Percentiles rank a stretch among this genome's conserved stretches.
Evolutionary conservation across 495 filamentous ascomycete species (phyloP).

Genomic region (Aspergillus incahuasiensis): DNA sequence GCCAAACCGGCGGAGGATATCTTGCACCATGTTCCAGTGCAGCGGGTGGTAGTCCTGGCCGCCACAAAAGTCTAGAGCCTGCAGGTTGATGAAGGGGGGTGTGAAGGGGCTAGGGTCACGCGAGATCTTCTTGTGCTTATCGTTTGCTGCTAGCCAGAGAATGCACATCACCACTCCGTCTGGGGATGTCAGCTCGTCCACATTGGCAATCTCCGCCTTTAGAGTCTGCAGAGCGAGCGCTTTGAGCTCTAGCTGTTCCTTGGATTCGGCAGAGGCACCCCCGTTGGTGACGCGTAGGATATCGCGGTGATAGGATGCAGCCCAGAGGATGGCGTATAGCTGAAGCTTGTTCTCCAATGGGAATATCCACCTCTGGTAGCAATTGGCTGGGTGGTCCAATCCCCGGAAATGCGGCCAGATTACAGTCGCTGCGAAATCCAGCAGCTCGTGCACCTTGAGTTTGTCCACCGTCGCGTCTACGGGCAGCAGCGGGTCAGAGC

Average conservation of each 20-base stretch:
- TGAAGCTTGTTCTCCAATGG: not conserved
- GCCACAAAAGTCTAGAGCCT: not conserved
- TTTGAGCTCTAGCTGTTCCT: constrained; percentile 5
- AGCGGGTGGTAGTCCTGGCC: constrained; percentile 5
- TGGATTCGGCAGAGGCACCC: not conserved
- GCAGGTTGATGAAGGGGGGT: constrained; percentile 4
- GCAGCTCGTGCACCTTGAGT: not conserved
- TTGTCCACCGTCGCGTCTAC: not conserved
- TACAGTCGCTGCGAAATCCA: not conserved
- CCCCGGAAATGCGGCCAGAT: constrained; percentile 6
- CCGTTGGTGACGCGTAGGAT: constrained; percentile 2
- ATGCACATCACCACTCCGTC: constrained; percentile 8
- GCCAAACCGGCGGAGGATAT: constrained; percentile 4
- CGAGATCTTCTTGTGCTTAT: not conserved
- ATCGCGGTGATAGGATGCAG: constrained; percentile 3
- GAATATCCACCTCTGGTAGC: not conserved
- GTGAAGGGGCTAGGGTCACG: constrained; percentile 5
- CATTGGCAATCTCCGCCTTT: constrained; percentile 2
- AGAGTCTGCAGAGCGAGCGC: not conserved
- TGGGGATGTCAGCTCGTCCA: not conserved
- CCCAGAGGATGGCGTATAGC: constrained; percentile 1
- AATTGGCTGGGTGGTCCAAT: not conserved
- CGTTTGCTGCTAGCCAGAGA: constrained; percentile 9
- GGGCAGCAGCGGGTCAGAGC: too few relatives aligned
- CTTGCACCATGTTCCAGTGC: constrained; percentile 4